Base-by-base conservation (phyloP, 257 asterid genomes). In the Capsicum baccatum region DNA sequence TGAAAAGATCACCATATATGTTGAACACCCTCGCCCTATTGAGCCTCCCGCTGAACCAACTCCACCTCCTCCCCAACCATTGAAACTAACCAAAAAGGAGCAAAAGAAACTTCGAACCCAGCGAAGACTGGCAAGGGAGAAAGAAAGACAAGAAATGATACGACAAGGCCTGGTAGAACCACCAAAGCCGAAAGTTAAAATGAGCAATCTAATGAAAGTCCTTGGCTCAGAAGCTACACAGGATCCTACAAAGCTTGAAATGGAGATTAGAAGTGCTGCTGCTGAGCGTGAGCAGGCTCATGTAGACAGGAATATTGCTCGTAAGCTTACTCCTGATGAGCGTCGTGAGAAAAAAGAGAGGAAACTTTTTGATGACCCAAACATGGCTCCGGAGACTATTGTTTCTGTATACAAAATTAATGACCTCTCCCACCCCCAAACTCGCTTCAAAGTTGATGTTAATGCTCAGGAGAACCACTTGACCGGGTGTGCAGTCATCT, bases 271-370 rank as follows among this genome's bases (percentile, higher is more conserved):
- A 90, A 96, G 95, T 37, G 99, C 99, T 66, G 99, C 99, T 42
- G 98, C 98, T 12, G 99, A 96, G 88, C 98, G 99, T n/a, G 98
- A 96, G 88, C 98, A 95, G 86, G 99, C 99, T 69, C 99, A 96
- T 84, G 89, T 92, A 0, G 99, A 96, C 86, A 86, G 99, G 84
- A 96, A 96, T 73, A 88, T 89, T 58, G 98, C 99, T 44, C 98
- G 99, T 63, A 96, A 95, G 91, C 98, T 96, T 83, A 96, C 98
- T 56, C 99, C 99, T 58, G 94, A 93, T 0, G 99, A 95, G 90
- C 97, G 98, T 44, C 97, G 97, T 50, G 97, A 93, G 80, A 96
- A 97, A 96, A 97, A 95, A 89, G 98, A 92, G 91, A 91, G 96
- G 79, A 94, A 94, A 85, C 97, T 97, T 42, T 97, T 94, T 88